These are phyloP conservation scores for Scheffersomyces parashehatae DNA, from an alignment of 1,139 yeast genomes.

Conservation along the genomic window DNA sequence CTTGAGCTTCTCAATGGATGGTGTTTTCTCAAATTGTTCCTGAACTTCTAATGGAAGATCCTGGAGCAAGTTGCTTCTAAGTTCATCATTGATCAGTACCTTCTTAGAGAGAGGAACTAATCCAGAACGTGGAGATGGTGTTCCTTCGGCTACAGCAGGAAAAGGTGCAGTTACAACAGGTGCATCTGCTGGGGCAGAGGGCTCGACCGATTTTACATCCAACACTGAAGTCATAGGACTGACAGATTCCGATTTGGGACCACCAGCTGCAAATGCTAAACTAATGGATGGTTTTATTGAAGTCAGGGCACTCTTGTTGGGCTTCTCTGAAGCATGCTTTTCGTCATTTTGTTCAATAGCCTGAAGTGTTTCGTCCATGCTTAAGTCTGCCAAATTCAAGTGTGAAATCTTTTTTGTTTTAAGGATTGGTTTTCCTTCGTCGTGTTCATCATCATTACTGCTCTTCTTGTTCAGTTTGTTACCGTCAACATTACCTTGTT, in stretches of 20 bases:
- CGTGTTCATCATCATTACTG: conserved; percentile 1
- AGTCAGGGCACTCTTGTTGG: neutral
- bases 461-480: neutral
- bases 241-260: conserved; percentile 9
- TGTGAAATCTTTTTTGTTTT: conserved; percentile 45
- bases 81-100: neutral
- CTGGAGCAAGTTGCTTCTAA: conserved; percentile 17
- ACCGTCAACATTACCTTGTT: neutral
- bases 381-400: conserved; percentile 39
- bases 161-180: neutral
- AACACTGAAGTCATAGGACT: conserved; percentile 14
- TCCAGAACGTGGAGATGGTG: neutral
- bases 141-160: neutral
- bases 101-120: neutral
- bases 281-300: neutral
- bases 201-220: neutral
- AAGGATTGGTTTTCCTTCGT: conserved; percentile 11
- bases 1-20: conserved; percentile 43
- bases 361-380: conserved; percentile 5
- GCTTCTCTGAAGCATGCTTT: neutral
- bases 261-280: neutral
- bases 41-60: conserved; percentile 39
- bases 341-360: conserved; percentile 2
- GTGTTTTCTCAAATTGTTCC: conserved; percentile 39
- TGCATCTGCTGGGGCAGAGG: neutral